phyloP scores from a whole-genome alignment of 495 filamentous ascomycete genomes.

The Geoglossum glabrum region DNA sequence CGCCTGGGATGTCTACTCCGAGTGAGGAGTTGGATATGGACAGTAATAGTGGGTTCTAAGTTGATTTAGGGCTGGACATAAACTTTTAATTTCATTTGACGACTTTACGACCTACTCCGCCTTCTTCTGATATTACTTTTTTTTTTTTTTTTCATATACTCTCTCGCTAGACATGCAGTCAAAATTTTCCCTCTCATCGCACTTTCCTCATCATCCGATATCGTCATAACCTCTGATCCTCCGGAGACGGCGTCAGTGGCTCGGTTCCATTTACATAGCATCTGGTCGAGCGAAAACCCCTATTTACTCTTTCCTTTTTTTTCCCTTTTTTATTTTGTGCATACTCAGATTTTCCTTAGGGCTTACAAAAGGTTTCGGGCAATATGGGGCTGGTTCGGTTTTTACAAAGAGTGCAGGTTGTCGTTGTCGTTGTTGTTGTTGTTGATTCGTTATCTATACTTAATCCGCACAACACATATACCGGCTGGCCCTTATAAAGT shows the following conservation, averaged over 20 bases:
- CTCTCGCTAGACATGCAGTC: not conserved
- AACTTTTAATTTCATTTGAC: not conserved
- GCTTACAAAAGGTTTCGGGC: conserved; percentile 2
- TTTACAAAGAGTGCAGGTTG: not conserved
- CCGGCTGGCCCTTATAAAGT: conserved; percentile 1
- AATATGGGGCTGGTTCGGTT: not conserved
- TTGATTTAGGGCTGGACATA: not conserved
- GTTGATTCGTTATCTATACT: not conserved
- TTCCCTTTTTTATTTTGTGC: not conserved
- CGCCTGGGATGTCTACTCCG: conserved; percentile 1
- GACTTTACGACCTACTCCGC: not conserved
- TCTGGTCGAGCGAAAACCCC: not conserved
- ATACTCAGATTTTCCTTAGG: not conserved
- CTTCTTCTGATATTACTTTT: not conserved
- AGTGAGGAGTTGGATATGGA: conserved; percentile 1
- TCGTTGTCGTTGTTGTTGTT: too few relatives aligned
- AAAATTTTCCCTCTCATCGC: not conserved
- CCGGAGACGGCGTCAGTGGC: conserved; percentile 1
- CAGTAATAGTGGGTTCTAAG: not conserved
- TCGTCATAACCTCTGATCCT: not conserved
- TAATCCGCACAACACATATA: conserved; percentile 1
- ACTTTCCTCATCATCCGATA: not conserved
- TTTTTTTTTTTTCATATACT: not conserved
- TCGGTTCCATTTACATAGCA: not conserved
- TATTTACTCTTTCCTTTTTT: not conserved